Base-by-base conservation (phyloP, 768 basidiomycete species). In the Mycena pura region DNA sequence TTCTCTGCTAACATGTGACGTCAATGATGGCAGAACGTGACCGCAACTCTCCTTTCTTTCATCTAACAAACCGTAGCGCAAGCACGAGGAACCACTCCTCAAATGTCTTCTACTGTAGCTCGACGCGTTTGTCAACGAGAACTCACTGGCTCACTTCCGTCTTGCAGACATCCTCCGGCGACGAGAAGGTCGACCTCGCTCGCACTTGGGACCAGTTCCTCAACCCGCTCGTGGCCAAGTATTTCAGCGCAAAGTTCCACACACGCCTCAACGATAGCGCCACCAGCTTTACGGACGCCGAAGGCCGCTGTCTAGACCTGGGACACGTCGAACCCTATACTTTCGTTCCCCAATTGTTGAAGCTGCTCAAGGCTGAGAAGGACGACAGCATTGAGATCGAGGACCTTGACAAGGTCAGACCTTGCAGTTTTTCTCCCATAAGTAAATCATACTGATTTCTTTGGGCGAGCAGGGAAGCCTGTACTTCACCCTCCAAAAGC, bases 401-500 rank as follows among this genome's bases (percentile, higher is more conserved):
- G 21, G 52, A 44, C 2, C 52, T 44, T 40, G 52, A 54, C 41
- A 54, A 19, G 41, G 52, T 54, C 29, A 54, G 52, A 31, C 22
- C 52, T 44, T 54, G 40, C 29, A 24, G 41, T 43, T 25, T 44
- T 44, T 43, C 41, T n/a, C n/a, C n/a, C n/a, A 53, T 24, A 24
- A 21, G 39, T 43, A 29, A 21, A 53, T 40, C 51, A 38, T 41
- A 40, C 51, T 53, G 39, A 53, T 53, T 53, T 15, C 36, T 31
- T 43, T 43, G 50, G 50, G 39, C 28, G 39, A 31, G 31, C 52
- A 54, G 52, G 52, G 52, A 43, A 54, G 15, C 41, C 52, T 54
- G 31, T 54, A 43, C 41, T 54, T 54, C 41, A 54, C 52, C 41
- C 41, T 54, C 41, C 52, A 54, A 54, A 54, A 54, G 34, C 52